A percentile compares a stretch with the other conserved stretches of the same genome.
These are phyloP conservation scores for Ceratorhiza oryzae-sativae DNA, from an alignment of 1,284 basidiomycete species.

Conservation along the genomic window DNA sequence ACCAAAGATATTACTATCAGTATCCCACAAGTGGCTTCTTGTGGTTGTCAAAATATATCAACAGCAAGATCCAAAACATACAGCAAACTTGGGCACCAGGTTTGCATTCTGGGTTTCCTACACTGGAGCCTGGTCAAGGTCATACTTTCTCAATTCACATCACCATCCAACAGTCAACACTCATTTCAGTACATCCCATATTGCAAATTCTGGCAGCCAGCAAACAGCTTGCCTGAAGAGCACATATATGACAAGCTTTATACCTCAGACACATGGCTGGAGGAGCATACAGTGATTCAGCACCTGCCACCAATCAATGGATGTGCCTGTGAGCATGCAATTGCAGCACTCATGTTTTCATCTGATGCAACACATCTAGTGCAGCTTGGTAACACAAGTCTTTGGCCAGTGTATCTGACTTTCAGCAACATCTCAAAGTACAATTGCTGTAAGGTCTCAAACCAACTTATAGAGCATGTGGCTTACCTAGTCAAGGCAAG, in stretches of 20 bases:
- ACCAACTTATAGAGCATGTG: conserved; percentile 49
- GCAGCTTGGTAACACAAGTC: conserved; percentile 49
- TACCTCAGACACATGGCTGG: conserved; percentile 48
- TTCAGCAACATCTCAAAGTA: conserved; percentile 54
- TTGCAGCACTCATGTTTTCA: conserved; percentile 50
- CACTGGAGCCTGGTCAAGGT: not conserved
- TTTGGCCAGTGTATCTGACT: conserved; percentile 54
- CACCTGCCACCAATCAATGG: not conserved
- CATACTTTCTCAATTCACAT: not conserved
- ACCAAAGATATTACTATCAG: conserved; percentile 2
- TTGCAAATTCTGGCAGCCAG: not conserved
- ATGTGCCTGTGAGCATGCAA: conserved; percentile 45
- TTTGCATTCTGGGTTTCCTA: not conserved
- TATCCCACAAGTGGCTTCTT: not conserved
- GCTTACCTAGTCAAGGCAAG: conserved; percentile 50
- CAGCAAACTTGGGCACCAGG: not conserved
- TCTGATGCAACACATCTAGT: conserved; percentile 54
- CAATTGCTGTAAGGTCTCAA: conserved; percentile 40
- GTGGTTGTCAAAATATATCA: not conserved
- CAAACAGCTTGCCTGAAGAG: not conserved
- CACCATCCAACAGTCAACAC: not conserved
- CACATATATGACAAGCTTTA: conserved; percentile 50
- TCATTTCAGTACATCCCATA: not conserved
- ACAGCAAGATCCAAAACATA: not conserved
- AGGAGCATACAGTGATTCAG: conserved; percentile 45